Evolutionary conservation across 768 basidiomycete species (phyloP), one percentile per base, ranked within the genome.

Genomic region (Macrocybe gigantea): DNA sequence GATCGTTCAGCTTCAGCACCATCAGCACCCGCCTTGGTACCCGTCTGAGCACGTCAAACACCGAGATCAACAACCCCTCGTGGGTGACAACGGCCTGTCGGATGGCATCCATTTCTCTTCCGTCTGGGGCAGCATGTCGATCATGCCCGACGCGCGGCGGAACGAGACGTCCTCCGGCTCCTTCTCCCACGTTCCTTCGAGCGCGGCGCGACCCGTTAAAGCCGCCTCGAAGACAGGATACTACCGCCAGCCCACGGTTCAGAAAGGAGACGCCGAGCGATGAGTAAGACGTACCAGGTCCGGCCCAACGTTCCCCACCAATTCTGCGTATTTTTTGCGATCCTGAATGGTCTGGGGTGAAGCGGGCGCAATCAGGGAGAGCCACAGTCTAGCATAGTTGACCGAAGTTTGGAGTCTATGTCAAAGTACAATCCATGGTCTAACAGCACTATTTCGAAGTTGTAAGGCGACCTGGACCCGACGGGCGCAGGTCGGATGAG

Each of bases 371-470:
- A 98, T 88, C 12, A 99, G 72, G 7, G 92, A 82, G 39, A 99
- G 68, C 95, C 94, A 98, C 41, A 98, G 75, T 69, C 85, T 82
- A 72, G 84, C 76, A 58, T 91, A 91, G 62, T 91, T 88, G 44
- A 89, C 74, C 94, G 82, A 5, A 98, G 69, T 37, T 83, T 73
- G 13, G 80, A 68, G 47, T 91, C 84, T 4, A 99, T 72, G 60
- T 96, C 93, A 55, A 97, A 97, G 64, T 97, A 95, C 12, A 93
- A 70, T 4, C 91, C 95, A 55, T 97, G 94, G 60, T 99, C 96
- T 51, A 99, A 72, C 1, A 98, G 75, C 22, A 91, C 93, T 44
- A 97, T 88, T 60, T 99, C 96, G 56, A 98, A 98, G 61, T 97
- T 97, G 67, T 89, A 89, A 0, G 91, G 89, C 7, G 90, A 92